phyloP scores from a whole-genome alignment of 83 land plant species.

The Picea abies region DNA sequence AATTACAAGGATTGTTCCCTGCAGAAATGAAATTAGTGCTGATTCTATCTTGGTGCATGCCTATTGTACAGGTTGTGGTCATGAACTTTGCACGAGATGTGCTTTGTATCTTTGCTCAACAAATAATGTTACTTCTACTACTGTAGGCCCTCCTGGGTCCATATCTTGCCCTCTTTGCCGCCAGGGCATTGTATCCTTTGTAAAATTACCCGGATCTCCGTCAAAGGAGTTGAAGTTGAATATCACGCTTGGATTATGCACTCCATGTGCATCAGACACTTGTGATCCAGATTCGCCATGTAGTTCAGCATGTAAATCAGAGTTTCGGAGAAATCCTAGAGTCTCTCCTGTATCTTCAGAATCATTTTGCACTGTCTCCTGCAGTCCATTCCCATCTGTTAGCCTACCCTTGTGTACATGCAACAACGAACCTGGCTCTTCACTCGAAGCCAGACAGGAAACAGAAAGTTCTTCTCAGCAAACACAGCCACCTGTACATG shows the following conservation, averaged over 20 bases:
- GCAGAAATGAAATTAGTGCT: no score
- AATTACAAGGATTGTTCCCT: no score
- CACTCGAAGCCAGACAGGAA: constrained; percentile 42
- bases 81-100: constrained; percentile 89
- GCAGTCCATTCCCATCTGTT: constrained; percentile 71
- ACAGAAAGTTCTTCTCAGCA: constrained; percentile 28
- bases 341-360: constrained; percentile 60
- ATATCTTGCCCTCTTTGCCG: constrained; percentile 79
- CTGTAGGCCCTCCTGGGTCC: constrained; percentile 49
- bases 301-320: constrained; percentile 28
- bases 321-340: constrained; percentile 42
- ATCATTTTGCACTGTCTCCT: constrained; percentile 56
- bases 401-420: constrained; percentile 57
- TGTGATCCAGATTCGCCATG: constrained; percentile 30
- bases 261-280: constrained; percentile 58
- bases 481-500: constrained; percentile 27
- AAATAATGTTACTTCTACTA: constrained; percentile 35
- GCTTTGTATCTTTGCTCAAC: constrained; percentile 82
- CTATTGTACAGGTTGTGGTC: constrained; percentile 73
- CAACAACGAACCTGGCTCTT: constrained; percentile 43
- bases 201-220: constrained; percentile 37
- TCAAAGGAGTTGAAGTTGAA: constrained; percentile 44
- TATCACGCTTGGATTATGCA: constrained; percentile 52
- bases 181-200: constrained; percentile 57
- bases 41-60: no score